Evolutionary conservation across 257 asterid genomes (phyloP).

Genomic region (Penstemon eatonii): DNA sequence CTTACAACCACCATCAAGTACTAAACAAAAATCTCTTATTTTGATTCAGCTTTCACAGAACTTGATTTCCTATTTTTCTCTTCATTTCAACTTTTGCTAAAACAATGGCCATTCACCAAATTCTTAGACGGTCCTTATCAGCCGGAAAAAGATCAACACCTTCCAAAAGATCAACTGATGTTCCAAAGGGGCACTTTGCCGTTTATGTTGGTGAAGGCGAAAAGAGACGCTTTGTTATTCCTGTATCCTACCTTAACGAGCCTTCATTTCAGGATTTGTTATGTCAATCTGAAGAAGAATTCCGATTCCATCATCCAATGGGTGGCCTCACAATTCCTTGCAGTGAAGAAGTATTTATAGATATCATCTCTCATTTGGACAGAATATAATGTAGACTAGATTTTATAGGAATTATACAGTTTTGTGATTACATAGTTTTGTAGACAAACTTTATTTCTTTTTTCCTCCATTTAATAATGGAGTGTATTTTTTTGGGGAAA

Average conservation of each 20-base stretch:
- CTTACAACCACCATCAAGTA: conserved; percentile 13
- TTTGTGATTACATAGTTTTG: no score
- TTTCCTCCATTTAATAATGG: no score
- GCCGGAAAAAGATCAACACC: conserved; percentile 24
- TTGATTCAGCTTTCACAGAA: conserved; percentile 4
- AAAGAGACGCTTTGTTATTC: conserved; percentile 22
- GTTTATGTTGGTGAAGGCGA: conserved; percentile 35
- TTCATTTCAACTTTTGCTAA: background rate
- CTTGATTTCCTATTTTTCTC: background rate
- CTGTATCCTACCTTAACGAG: conserved; percentile 25
- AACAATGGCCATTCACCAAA: conserved; percentile 26
- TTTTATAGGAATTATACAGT: no score
- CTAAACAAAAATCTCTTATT: background rate
- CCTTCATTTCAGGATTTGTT: conserved; percentile 29
- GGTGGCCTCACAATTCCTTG: conserved; percentile 34
- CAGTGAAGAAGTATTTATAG: conserved; percentile 27
- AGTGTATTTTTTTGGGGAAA: no score
- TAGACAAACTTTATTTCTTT: no score
- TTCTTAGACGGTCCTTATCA: conserved; percentile 31
- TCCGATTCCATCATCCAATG: conserved; percentile 33
- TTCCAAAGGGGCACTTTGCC: conserved; percentile 40
- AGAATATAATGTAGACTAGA: no score
- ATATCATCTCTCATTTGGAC: background rate
- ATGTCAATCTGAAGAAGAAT: conserved; percentile 28
- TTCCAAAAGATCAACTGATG: conserved; percentile 16